phyloP scores from a whole-genome alignment of 176 grass and related monocot species.

The Avena eriantha region DNA sequence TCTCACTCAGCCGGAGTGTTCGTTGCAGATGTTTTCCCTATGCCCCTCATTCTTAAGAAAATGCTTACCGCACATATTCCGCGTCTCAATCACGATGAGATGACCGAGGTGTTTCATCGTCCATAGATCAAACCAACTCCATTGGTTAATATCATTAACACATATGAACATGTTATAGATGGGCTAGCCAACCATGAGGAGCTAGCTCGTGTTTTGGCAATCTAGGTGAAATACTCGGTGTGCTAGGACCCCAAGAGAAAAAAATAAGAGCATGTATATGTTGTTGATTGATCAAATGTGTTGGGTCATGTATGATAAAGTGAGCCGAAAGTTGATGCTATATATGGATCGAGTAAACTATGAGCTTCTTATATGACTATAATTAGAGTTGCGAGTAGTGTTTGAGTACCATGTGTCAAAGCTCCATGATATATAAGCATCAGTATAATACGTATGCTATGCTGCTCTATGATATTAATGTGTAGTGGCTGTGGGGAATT shows the following conservation, averaged over 20 bases:
- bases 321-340: background rate
- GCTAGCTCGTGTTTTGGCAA: background rate
- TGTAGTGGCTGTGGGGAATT: too few species aligned
- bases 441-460: too few species aligned
- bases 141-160: background rate
- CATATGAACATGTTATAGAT: background rate
- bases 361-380: background rate
- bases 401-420: background rate
- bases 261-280: background rate
- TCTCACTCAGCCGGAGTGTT: too few species aligned
- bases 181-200: background rate
- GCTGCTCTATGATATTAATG: too few species aligned
- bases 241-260: background rate
- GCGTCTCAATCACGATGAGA: background rate
- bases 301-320: background rate
- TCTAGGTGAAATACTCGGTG: background rate
- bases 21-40: background rate
- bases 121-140: background rate
- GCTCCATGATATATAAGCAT: background rate
- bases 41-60: background rate
- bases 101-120: background rate
- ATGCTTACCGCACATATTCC: background rate
- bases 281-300: background rate
- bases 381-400: background rate
- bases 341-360: background rate